A percentile compares a stretch with the other conserved stretches of the same genome.
Conservation (phyloP, 495 filamentous ascomycete genomes). For the Xylaria telfairii region DNA sequence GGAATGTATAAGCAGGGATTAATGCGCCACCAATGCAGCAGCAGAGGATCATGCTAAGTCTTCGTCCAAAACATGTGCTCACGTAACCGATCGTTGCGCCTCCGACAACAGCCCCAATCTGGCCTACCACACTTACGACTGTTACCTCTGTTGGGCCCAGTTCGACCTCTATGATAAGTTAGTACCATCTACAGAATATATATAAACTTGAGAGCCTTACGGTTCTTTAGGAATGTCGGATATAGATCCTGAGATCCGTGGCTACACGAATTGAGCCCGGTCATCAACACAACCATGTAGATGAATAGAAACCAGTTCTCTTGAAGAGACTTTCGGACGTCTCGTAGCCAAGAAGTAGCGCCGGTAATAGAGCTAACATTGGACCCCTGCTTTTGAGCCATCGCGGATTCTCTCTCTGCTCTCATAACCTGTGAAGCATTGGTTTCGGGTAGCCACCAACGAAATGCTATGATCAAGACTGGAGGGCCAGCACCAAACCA, state of each 20-base stretch:
- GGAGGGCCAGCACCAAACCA: conserved; percentile 83
- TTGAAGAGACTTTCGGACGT: conserved; percentile 72
- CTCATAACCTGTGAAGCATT: conserved; percentile 38
- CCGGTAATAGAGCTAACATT: conserved; percentile 53
- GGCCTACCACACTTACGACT: conserved; percentile 79
- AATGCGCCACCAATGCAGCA: conserved; percentile 74
- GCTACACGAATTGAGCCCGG: conserved; percentile 87
- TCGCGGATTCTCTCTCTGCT: conserved; percentile 43
- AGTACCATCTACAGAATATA: background rate
- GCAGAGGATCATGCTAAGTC: conserved; percentile 77
- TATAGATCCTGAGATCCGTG: conserved; percentile 90
- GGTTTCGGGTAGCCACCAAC: conserved; percentile 79
- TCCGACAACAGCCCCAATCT: conserved; percentile 76
- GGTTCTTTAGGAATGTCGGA: conserved; percentile 77
- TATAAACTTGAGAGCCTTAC: background rate
- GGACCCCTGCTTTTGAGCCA: conserved; percentile 61
- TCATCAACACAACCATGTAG: conserved; percentile 81
- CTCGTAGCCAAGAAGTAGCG: conserved; percentile 65
- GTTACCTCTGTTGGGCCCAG: conserved; percentile 73
- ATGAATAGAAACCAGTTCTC: conserved; percentile 76
- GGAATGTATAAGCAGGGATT: conserved; percentile 77
- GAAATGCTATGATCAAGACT: conserved; percentile 75
- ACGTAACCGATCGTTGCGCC: conserved; percentile 74
- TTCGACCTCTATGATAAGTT: conserved; percentile 56
- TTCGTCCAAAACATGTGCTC: conserved; percentile 79